These are phyloP conservation scores for Fusarium virguliforme DNA, from an alignment of 2,329 filamentous ascomycete species.

Conservation along the genomic window DNA sequence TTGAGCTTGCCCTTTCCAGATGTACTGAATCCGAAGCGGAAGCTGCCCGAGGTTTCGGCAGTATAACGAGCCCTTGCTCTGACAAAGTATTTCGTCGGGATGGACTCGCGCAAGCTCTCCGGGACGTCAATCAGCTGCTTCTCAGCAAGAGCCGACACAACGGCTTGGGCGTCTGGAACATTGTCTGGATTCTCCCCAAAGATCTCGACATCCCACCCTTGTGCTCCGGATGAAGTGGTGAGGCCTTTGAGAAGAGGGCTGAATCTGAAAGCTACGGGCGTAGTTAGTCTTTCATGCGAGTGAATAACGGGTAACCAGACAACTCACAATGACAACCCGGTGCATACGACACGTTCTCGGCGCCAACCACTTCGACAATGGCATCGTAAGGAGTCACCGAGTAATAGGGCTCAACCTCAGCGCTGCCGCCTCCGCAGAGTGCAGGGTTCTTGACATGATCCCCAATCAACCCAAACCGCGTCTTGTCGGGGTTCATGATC, in stretches of 20 bases:
- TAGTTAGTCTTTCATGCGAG: accelerated
- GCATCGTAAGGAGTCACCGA: constrained; percentile 54
- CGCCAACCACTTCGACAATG: constrained; percentile 47
- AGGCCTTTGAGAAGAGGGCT: constrained; percentile 39
- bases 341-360: constrained; percentile 39
- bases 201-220: constrained; percentile 41
- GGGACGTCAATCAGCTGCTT: constrained; percentile 43
- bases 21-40: constrained; percentile 55
- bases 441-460: constrained; percentile 59
- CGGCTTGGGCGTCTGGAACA: background rate
- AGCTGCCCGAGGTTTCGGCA: background rate
- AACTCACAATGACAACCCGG: constrained; percentile 44
- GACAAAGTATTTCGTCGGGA: constrained; percentile 40
- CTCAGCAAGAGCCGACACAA: constrained; percentile 31
- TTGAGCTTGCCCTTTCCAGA: constrained; percentile 56
- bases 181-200: constrained; percentile 32
- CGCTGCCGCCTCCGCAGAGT: constrained; percentile 56
- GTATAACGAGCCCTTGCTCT: constrained; percentile 34
- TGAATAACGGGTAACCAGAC: accelerated
- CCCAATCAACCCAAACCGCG: constrained; percentile 58
- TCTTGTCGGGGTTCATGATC: constrained; percentile 33
- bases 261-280: constrained; percentile 33
- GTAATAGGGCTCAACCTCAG: constrained; percentile 56
- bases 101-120: constrained; percentile 33
- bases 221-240: constrained; percentile 4